A percentile compares a stretch with the other conserved stretches of the same genome.
Conservation (phyloP, 192 early-diverging fungal species). For the Glomus cerebriforme region DNA sequence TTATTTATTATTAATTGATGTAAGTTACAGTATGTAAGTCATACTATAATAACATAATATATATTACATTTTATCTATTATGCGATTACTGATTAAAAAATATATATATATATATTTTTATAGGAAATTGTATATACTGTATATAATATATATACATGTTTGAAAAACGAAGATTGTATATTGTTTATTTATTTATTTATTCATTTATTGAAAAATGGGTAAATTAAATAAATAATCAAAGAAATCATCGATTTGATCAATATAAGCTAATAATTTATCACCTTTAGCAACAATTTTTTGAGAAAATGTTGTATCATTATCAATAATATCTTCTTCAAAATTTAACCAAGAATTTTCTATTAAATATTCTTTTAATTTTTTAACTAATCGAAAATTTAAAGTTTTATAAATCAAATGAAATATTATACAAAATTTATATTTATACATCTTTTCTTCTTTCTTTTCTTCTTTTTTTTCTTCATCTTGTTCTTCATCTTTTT, state of each 20-base stretch:
- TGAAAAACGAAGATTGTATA: too few relatives aligned
- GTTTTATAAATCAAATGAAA: not conserved
- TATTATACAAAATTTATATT: not conserved
- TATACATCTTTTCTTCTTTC: not conserved
- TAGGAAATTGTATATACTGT: too few relatives aligned
- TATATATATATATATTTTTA: too few relatives aligned
- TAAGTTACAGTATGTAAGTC: too few relatives aligned
- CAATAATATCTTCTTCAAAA: not conserved
- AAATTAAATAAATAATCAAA: not conserved
- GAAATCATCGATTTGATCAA: not conserved
- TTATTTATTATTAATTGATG: too few relatives aligned
- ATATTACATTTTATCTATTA: too few relatives aligned
- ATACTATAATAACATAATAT: too few relatives aligned
- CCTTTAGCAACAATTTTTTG: not conserved
- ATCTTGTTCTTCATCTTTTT: not conserved
- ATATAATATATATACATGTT: too few relatives aligned
- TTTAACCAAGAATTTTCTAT: not conserved
- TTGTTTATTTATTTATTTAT: too few relatives aligned
- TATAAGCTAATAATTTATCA: not conserved
- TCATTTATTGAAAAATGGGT: not conserved
- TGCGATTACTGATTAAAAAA: too few relatives aligned
- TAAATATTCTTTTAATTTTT: not conserved
- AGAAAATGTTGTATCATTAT: not conserved
- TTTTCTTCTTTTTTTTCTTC: not conserved
- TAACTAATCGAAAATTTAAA: not conserved